These are phyloP conservation scores for Alternaria triticimaculans DNA, from an alignment of 2,329 filamentous ascomycete species.

Conservation along the genomic window DNA sequence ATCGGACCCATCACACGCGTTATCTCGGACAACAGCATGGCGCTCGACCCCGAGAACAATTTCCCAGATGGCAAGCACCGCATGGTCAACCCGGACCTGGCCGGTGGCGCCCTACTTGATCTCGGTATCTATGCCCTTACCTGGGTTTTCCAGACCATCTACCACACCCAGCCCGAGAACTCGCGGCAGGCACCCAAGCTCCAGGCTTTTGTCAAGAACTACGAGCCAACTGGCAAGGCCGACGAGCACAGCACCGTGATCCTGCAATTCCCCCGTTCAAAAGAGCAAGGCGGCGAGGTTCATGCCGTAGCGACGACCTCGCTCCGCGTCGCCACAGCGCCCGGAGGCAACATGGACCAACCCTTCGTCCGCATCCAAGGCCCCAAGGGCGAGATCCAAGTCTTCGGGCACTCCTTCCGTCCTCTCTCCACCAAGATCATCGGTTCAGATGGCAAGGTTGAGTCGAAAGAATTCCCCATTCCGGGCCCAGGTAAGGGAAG, in stretches of 20 bases:
- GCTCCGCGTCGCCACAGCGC: slow-evolving; percentile 60
- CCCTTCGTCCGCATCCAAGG: slow-evolving; percentile 82
- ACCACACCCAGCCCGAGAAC: slow-evolving; percentile 72
- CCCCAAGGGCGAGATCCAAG: slow-evolving; percentile 80
- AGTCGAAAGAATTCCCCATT: slow-evolving; percentile 55
- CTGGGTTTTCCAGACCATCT: slow-evolving; percentile 89
- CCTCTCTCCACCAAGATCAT: slow-evolving; percentile 72
- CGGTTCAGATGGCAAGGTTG: slow-evolving; percentile 55
- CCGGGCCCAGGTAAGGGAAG: slow-evolving; percentile 57
- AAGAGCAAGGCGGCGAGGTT: slow-evolving; percentile 59
- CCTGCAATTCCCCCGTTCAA: slow-evolving; percentile 71
- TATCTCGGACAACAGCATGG: slow-evolving; percentile 65
- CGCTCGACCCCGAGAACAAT: slow-evolving; percentile 65
- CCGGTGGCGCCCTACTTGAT: slow-evolving; percentile 82
- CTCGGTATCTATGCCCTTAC: slow-evolving; percentile 88
- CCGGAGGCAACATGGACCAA: slow-evolving; percentile 60
- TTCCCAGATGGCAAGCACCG: slow-evolving; percentile 64
- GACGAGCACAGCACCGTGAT: slow-evolving; percentile 83
- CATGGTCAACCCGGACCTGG: slow-evolving; percentile 83
- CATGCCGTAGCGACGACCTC: slow-evolving; percentile 72
- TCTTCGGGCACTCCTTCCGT: slow-evolving; percentile 73
- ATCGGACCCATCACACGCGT: slow-evolving; percentile 65
- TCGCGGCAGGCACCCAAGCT: slow-evolving; percentile 73
- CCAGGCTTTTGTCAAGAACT: slow-evolving; percentile 70
- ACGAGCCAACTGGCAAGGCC: slow-evolving; percentile 73